These are phyloP conservation scores for Epichloe uncinata DNA, from an alignment of 2,329 filamentous ascomycete species.

Conservation along the genomic window DNA sequence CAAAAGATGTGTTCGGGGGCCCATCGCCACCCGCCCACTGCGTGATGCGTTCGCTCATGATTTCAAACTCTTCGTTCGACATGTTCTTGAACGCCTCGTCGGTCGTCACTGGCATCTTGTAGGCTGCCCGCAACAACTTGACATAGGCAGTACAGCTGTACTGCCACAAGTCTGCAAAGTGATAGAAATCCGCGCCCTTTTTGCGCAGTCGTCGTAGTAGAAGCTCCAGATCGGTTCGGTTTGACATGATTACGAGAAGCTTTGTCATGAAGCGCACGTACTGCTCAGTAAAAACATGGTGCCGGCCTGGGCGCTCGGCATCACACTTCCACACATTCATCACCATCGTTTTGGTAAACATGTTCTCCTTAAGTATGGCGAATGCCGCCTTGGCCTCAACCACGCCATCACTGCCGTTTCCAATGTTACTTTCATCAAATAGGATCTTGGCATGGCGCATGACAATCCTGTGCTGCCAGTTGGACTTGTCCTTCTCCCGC, in stretches of 20 bases:
- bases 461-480: slow-evolving; percentile 91
- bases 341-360: slow-evolving; percentile 89
- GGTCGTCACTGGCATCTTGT: slow-evolving; percentile 29
- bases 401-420: slow-evolving; percentile 30
- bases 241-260: slow-evolving; percentile 60
- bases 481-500: slow-evolving; percentile 70
- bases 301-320: slow-evolving; percentile 66
- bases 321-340: slow-evolving; percentile 95
- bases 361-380: slow-evolving; percentile 54
- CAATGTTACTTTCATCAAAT: slow-evolving; percentile 29
- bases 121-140: slow-evolving; percentile 36
- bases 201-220: slow-evolving; percentile 69
- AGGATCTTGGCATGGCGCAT: slow-evolving; percentile 52
- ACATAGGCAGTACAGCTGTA: slow-evolving; percentile 40
- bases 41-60: slow-evolving; percentile 38
- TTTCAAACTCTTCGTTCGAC: slow-evolving; percentile 43
- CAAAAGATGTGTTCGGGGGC: slow-evolving; percentile 29
- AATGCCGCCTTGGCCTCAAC: slow-evolving; percentile 69
- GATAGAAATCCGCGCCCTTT: slow-evolving; percentile 66
- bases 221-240: slow-evolving; percentile 63
- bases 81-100: slow-evolving; percentile 44
- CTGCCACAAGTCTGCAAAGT: slow-evolving; percentile 48
- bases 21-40: slow-evolving; percentile 36
- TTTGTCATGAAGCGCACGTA: slow-evolving; percentile 74
- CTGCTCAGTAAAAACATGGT: slow-evolving; percentile 82